A percentile compares a stretch with the other conserved stretches of the same genome.
Conservation (phyloP, 2,329 filamentous ascomycete species). For the Hortaea werneckii region DNA sequence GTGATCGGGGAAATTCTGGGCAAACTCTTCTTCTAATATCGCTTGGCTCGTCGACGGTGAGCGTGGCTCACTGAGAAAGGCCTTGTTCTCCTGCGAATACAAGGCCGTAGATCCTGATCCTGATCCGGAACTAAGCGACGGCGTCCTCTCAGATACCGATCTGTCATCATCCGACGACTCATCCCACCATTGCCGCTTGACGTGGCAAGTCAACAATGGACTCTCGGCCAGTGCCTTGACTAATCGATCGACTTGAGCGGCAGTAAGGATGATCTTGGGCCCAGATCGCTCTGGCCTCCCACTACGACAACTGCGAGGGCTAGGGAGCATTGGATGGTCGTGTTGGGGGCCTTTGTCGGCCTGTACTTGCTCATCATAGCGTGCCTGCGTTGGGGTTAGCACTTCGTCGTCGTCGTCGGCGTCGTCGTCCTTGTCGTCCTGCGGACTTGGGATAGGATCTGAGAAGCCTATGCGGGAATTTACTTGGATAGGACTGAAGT, state of each 20-base stretch:
- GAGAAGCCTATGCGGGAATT: slow-evolving; percentile 13
- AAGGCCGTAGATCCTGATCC: slow-evolving; percentile 8
- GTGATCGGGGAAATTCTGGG: slow-evolving; percentile 5
- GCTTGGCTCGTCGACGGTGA: slow-evolving; percentile 1
- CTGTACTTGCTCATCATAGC: slow-evolving; percentile 2
- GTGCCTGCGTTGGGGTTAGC: slow-evolving; percentile 8
- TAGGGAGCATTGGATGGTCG: background rate
- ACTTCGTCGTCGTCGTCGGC: no score
- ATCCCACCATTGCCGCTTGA: slow-evolving; percentile 17
- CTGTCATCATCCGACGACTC: slow-evolving; percentile 11
- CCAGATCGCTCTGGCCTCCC: slow-evolving; percentile 1
- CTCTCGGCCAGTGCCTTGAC: slow-evolving; percentile 15
- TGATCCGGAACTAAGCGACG: slow-evolving; percentile 11
- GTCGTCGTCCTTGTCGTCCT: no score
- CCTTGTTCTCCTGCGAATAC: slow-evolving; percentile 8
- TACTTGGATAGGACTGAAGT: slow-evolving; percentile 18
- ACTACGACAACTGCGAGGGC: background rate
- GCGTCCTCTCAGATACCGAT: slow-evolving; percentile 2
- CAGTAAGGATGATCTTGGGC: slow-evolving; percentile 10
- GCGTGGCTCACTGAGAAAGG: slow-evolving; percentile 6
- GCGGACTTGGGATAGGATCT: slow-evolving; percentile 9
- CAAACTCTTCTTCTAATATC: slow-evolving; percentile 4
- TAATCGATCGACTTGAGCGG: slow-evolving; percentile 15
- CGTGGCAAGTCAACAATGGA: slow-evolving; percentile 13
- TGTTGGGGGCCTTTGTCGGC: background rate